Conservation (phyloP, 768 basidiomycete species). For the Obba rivulosa region DNA sequence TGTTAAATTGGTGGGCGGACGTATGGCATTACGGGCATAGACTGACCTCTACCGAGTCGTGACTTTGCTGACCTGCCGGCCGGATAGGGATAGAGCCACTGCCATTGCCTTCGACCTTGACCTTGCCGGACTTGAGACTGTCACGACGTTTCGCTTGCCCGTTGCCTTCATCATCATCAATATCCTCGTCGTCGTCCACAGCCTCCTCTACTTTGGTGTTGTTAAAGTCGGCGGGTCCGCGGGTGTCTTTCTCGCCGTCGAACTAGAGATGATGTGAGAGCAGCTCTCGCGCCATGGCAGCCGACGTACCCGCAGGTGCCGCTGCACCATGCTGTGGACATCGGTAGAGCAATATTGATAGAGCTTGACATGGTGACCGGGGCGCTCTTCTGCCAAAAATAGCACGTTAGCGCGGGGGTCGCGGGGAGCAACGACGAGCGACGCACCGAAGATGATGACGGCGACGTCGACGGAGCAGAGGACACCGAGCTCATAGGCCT, state of each 20-base stretch:
- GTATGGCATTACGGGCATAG: neutral
- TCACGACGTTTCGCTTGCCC: conserved; percentile 8
- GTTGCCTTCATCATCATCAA: conserved; percentile 21
- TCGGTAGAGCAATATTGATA: conserved; percentile 79
- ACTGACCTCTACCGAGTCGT: conserved; percentile 2
- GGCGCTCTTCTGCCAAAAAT: conserved; percentile 64
- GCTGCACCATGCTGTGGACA: conserved; percentile 63
- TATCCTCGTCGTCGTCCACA: conserved; percentile 36
- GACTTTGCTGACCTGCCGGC: conserved; percentile 7
- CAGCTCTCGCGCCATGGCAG: neutral
- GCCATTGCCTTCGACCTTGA: conserved; percentile 14
- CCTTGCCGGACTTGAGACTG: conserved; percentile 9
- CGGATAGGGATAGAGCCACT: conserved; percentile 15
- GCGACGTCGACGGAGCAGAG: conserved; percentile 86
- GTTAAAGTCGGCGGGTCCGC: conserved; percentile 44
- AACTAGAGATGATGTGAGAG: conserved; percentile 29
- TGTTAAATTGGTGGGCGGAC: neutral
- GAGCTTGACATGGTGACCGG: conserved; percentile 75
- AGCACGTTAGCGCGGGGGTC: conserved; percentile 19
- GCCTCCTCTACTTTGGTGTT: conserved; percentile 30
- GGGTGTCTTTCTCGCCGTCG: conserved; percentile 46
- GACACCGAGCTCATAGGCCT: conserved; percentile 87
- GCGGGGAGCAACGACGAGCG: conserved; percentile 11
- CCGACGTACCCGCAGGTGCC: conserved; percentile 48
- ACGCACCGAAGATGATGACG: conserved; percentile 75